Evolutionary conservation across 1,284 basidiomycete species (phyloP).

Genomic region (Ustilago curta): DNA sequence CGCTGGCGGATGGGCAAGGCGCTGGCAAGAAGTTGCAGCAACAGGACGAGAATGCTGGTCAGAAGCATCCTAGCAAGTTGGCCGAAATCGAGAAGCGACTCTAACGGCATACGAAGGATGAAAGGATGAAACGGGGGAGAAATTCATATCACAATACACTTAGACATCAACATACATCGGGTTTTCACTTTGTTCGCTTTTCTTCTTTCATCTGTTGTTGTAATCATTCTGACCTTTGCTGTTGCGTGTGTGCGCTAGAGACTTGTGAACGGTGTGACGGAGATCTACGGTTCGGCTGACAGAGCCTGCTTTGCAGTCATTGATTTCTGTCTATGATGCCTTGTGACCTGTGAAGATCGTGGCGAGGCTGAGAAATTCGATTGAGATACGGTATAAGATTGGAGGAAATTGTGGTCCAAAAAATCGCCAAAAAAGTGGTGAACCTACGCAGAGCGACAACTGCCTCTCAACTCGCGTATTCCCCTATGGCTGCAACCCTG

Average conservation of each 20-base stretch:
- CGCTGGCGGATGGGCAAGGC: slow-evolving; percentile 49
- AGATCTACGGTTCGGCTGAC: too few species aligned
- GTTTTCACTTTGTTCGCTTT: background rate
- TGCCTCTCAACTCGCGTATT: background rate
- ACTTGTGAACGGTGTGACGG: too few species aligned
- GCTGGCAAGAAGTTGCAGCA: slow-evolving; percentile 44
- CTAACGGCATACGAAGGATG: background rate
- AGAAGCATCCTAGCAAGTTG: slow-evolving; percentile 59
- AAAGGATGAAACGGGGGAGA: too few species aligned
- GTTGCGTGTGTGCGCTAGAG: too few species aligned
- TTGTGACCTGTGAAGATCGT: too few species aligned
- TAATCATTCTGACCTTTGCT: too few species aligned
- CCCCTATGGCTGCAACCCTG: slow-evolving; percentile 3
- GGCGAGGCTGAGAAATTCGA: too few species aligned
- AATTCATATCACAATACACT: background rate
- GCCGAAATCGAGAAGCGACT: slow-evolving; percentile 58
- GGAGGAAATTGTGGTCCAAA: background rate
- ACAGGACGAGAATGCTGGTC: background rate
- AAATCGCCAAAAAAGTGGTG: slow-evolving; percentile 4
- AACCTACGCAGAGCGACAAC: slow-evolving; percentile 9
- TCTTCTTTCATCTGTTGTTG: too few species aligned
- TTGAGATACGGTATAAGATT: too few species aligned
- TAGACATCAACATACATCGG: background rate
- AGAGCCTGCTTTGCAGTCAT: too few species aligned
- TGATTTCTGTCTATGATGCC: too few species aligned